Conservation (phyloP, 1,284 basidiomycete species). For the Neonothopanus nambi region DNA sequence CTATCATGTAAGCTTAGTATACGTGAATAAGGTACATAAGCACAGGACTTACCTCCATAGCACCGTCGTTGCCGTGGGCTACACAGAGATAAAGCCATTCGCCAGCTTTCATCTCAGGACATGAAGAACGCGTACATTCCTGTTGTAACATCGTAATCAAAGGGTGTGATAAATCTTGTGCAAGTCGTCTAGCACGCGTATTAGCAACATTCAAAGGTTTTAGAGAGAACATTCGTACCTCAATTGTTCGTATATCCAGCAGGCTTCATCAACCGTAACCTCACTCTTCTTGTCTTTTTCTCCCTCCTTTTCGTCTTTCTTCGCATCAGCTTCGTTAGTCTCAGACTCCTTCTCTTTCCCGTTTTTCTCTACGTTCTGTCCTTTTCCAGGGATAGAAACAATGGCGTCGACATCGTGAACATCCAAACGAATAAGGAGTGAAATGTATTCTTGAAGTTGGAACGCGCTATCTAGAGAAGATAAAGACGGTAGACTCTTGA, state of each 20-base stretch:
- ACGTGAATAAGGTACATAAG: constrained; percentile 15
- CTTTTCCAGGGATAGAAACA: constrained; percentile 64
- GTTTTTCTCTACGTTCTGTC: constrained; percentile 40
- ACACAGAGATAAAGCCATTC: constrained; percentile 98
- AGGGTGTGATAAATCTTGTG: constrained; percentile 89
- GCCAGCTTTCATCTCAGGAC: constrained; percentile 96
- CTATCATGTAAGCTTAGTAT: constrained; percentile 32
- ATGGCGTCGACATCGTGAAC: constrained; percentile 88
- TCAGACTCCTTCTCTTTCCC: constrained; percentile 35
- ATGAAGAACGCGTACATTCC: constrained; percentile 81
- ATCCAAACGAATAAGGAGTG: constrained; percentile 80
- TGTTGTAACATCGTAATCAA: constrained; percentile 85
- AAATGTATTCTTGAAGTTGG: constrained; percentile 94
- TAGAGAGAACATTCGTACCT: constrained; percentile 48
- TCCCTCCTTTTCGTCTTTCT: constrained; percentile 40
- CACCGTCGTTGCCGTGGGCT: constrained; percentile 80
- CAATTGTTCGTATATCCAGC: constrained; percentile 96
- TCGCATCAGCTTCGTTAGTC: constrained; percentile 37
- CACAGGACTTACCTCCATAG: constrained; percentile 62
- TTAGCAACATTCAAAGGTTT: neutral
- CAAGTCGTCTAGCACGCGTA: constrained; percentile 67
- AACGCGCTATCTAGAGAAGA: constrained; percentile 86
- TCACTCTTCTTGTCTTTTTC: constrained; percentile 49
- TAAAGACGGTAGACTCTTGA: constrained; percentile 65
- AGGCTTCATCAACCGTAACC: constrained; percentile 71